Base-by-base conservation (phyloP, 2,329 filamentous ascomycete species). In the Sporothrix brasiliensis region DNA sequence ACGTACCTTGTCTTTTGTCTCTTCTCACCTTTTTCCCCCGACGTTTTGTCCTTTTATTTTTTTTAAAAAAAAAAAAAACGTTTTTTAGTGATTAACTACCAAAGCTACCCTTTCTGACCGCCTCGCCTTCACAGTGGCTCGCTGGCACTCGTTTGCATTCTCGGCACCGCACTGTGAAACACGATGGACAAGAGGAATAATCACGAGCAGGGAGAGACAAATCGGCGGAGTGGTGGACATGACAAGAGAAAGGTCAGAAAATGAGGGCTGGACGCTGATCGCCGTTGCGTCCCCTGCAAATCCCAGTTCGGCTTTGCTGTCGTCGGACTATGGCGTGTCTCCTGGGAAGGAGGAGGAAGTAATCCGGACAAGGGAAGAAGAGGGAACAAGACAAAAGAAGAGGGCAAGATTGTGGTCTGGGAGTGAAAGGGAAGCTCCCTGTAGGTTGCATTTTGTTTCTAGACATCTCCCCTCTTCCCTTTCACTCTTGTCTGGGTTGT, bases 321-420 rank as follows among this genome's bases (percentile, higher is more conserved):
- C 19, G 34, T 24, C 44, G 56, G 34, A 34, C 56, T 2, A 34
- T 21, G 30, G 30, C 39, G 21, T 63, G 60, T 65, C 61, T 65
- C 44, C n/a, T 44, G 61, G 61, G 24, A 16, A 65, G 41, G 60
- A 65, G 24, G 61, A 34, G 61, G 24, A 50, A 49, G 60, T 61
- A 5, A n/a, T 27, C 58, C 44, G 44, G 21, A 54, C 21, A 13
- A 5, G 24, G 44, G 3, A 24, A 27, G 13, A 47, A 47, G 21
- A 24, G n/a, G 21, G 13, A 27, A 47, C 10, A n/a, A 5, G n/a
- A 49, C 34, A 24, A 16, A 65, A 24, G 61, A 65, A 24, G 44
- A 50, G 61, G 24, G 34, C n/a, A 41, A 41, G 1, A n/a, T 27
- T 34, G 27, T 41, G 56, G 34, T 7, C 34, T 34, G 34, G 9